phyloP scores from a whole-genome alignment of 164 flowering plant species.

The Stephania japonica region DNA sequence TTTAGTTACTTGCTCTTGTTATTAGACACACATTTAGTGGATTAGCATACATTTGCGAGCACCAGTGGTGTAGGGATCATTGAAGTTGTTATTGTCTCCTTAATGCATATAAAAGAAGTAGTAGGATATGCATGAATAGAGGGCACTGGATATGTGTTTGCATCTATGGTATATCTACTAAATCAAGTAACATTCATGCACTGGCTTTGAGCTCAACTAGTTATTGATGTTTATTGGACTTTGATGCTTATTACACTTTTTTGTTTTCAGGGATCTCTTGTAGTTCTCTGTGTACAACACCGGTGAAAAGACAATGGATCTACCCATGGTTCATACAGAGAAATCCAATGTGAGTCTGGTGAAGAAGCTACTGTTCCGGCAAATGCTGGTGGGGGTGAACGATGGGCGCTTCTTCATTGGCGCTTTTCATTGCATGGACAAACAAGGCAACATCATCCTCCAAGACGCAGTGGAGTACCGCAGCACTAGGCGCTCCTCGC shows the following conservation, averaged over 20 bases:
- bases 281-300: neutral
- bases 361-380: conserved; percentile 49
- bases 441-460: conserved; percentile 92
- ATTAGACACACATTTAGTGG: neutral
- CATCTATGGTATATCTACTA: too few species aligned
- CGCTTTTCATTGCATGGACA: conserved; percentile 78
- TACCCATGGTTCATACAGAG: conserved; percentile 13
- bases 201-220: too few species aligned
- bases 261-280: neutral
- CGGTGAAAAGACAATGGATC: conserved; percentile 16
- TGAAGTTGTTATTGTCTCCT: neutral
- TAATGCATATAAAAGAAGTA: neutral
- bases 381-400: conserved; percentile 66
- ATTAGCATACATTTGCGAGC: neutral
- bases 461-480: conserved; percentile 90
- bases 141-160: too few species aligned
- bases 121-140: neutral
- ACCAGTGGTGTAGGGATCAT: neutral
- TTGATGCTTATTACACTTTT: neutral
- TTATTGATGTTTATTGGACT: too few species aligned
- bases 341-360: conserved; percentile 28
- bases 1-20: neutral
- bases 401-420: conserved; percentile 87
- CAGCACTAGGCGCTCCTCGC: conserved; percentile 52
- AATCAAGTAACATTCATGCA: too few species aligned